Evolutionary conservation across 805 yeast genomes (phyloP).

Genomic region (Vanderwaltozyma polyspora): DNA sequence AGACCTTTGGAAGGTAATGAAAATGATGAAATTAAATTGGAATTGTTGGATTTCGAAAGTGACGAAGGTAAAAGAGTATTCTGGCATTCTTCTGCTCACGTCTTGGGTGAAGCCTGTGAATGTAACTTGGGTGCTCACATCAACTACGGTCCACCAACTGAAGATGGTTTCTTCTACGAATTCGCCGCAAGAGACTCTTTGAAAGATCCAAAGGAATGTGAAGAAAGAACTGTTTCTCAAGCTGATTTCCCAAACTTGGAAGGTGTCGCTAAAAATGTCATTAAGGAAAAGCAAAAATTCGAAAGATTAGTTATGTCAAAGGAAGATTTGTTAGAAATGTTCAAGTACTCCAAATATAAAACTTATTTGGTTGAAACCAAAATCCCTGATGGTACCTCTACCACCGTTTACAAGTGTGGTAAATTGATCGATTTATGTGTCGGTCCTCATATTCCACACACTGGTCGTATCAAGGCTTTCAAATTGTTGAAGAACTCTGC

Average conservation of each 20-base stretch:
- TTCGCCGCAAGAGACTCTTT: conserved; percentile 51
- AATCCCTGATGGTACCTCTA: conserved; percentile 89
- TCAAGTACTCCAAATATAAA: conserved; percentile 91
- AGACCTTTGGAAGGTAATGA: conserved; percentile 73
- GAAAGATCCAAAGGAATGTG: conserved; percentile 52
- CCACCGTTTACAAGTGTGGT: conserved; percentile 97
- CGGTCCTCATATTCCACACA: conserved; percentile 97
- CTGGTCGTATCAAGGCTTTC: conserved; percentile 91
- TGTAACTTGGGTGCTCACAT: conserved; percentile 92
- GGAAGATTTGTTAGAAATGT: conserved; percentile 86
- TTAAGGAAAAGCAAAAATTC: conserved; percentile 90
- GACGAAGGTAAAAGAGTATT: conserved; percentile 94
- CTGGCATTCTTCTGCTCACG: conserved; percentile 99
- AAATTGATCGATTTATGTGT: conserved; percentile 92
- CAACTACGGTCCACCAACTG: conserved; percentile 92
- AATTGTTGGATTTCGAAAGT: conserved; percentile 80
- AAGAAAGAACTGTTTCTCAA: conserved; percentile 63
- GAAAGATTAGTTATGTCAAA: conserved; percentile 88
- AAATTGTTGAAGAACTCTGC: conserved; percentile 92
- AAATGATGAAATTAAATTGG: conserved; percentile 35
- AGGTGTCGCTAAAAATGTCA: conserved; percentile 75
- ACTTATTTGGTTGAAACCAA: conserved; percentile 75
- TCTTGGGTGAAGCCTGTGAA: conserved; percentile 96
- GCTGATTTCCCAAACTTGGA: conserved; percentile 78
- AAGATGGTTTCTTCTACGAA: conserved; percentile 95